Evolutionary conservation across 2,329 filamentous ascomycete species (phyloP), one percentile per base, ranked within the genome.

Genomic region (Thelonectria blattea): DNA sequence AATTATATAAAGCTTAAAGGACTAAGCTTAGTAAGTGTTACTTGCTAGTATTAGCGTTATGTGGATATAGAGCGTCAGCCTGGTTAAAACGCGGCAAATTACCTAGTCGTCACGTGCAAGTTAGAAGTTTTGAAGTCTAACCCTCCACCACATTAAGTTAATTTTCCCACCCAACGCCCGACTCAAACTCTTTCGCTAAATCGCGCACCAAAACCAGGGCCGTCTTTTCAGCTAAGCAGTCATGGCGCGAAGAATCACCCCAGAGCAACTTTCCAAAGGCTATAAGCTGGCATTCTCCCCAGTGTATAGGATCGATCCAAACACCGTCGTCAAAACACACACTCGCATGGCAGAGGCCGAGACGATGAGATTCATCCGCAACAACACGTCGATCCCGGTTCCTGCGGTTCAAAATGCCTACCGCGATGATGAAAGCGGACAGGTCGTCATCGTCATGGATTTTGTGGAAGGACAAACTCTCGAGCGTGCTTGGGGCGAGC

Each of bases 371-470:
- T 56, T 60, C 18, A 32, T 60, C 18, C 41, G 43, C 12, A 37
- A 39, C 39, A 49, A 53, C 34, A 58, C 61, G 2, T 48, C 58
- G 10, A 59, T 64, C n/a, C 59, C 59, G 9, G 52, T 62, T 17
- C 62, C 59, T 5, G 20, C 61, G 20, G 56, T 62, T 11, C 52
- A 64, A 37, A 60, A 55, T 20, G 56, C 60, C 24, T 62, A 62
- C 24, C 37, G n/a, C 15, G 53, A 58, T 41, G 58, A 65, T 15
- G 11, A 56, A 12, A 58, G 56, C 3, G 60, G 61, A 2, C 32
- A 64, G 18, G 47, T 52, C 6, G 47, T 58, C 46, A 60, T 70
- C 7, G 41, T 68, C 3, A 70, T 69, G 66, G 60, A 65, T 10
- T 66, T 56, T 22, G 45, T 69, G 14, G 58, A 62, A 30, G 67